Conservation (phyloP, 73 alveolate genomes). For the Tetrahymena borealis region DNA sequence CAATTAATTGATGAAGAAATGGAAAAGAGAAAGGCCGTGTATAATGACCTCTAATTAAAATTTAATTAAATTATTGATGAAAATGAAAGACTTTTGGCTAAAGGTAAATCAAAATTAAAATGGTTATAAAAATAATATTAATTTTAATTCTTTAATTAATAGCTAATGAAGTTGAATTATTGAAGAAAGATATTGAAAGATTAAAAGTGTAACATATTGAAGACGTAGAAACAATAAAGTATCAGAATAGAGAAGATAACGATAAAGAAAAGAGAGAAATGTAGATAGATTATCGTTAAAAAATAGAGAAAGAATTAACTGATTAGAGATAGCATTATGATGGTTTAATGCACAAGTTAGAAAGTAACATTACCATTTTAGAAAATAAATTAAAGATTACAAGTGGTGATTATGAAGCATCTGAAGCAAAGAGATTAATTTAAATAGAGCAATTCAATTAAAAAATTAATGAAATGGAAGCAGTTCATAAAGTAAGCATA, state of each 20-base stretch:
- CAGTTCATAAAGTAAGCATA: background rate
- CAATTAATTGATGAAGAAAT: background rate
- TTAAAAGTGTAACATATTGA: background rate
- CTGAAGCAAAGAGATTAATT: background rate
- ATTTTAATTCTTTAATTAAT: too few species aligned
- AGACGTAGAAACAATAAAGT: background rate
- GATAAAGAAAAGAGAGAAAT: background rate
- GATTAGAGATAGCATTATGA: background rate
- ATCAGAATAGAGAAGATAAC: background rate
- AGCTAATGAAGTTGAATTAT: background rate
- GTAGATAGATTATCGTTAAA: background rate
- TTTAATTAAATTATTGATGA: background rate
- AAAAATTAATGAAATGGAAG: background rate
- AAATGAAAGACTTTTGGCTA: background rate
- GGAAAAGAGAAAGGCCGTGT: background rate
- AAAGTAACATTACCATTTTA: background rate
- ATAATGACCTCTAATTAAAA: background rate
- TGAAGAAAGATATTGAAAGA: background rate
- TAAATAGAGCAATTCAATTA: background rate
- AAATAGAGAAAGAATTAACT: background rate
- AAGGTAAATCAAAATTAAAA: background rate
- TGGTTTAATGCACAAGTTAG: background rate
- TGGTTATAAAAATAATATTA: too few species aligned
- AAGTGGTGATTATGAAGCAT: background rate
- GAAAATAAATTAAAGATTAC: background rate